Evolutionary conservation across 169 alveolate species (phyloP), one percentile per base, ranked within the genome.

Genomic region (Ichthyophthirius multifiliis): DNA sequence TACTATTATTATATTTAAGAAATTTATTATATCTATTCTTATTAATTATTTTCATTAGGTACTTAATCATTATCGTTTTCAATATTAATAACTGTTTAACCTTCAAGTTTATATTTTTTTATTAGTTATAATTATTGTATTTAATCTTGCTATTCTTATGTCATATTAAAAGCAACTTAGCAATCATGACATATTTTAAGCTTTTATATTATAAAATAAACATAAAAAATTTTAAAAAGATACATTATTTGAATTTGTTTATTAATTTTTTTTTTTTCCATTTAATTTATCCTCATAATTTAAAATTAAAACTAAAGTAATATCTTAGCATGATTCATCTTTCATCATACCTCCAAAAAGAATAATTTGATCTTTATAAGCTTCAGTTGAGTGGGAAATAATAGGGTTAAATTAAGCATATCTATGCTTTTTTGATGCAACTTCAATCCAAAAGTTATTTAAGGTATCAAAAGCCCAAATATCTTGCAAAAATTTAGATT

Each of bases 391-490:
- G 18, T 15, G 71, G 3, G 71, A 55, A 55, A 55, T 55, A 2
- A 27, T 55, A 10, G 71, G 71, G 4, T 55, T 55, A 6, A 55
- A 23, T 16, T n/a, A n/a, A n/a, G 71, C 43, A 6, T 23, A 55
- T 55, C 71, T 55, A 23, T 55, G 71, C 43, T 55, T 55, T n/a
- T 55, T 55, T 34, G 23, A 39, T 3, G 41, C 43, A 27, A 55
- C 71, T 55, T 55, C 71, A 27, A 55, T 27, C 71, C 71, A 55
- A 20, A 55, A 5, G 18, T 55, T 55, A 20, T 55, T 39, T 55
- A 27, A 34, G 31, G 31, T 55, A 55, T 55, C 71, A 55, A 12
- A 55, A 55, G 71, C 71, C 71, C 71, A 55, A 55, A 55, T 55
- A 23, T 55, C 71, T 12, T 55, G 43, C n/a, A n/a, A n/a, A 15